These are phyloP conservation scores for Rhodotorula mucilaginosa DNA, from an alignment of 1,284 basidiomycete species.

Conservation along the genomic window DNA sequence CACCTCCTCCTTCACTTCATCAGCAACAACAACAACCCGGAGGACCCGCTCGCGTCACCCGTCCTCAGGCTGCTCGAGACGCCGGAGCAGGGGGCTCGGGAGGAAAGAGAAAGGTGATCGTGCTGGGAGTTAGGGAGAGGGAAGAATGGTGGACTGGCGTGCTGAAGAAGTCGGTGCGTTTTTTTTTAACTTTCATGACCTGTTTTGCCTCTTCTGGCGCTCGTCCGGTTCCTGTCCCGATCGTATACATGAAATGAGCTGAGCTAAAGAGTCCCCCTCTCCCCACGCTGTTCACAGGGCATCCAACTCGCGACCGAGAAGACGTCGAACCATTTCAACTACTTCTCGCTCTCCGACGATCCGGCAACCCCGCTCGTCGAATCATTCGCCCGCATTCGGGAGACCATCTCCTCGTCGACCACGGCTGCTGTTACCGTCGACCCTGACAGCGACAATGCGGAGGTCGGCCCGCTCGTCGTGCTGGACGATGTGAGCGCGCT, in stretches of 20 bases:
- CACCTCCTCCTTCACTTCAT: neutral
- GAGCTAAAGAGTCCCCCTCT: too few relatives aligned
- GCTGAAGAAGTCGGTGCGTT: constrained; percentile 33
- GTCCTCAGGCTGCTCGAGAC: neutral
- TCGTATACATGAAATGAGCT: too few relatives aligned
- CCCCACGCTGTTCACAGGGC: too few relatives aligned
- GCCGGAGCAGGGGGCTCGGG: neutral
- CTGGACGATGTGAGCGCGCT: constrained; percentile 38
- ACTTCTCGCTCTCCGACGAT: constrained; percentile 1
- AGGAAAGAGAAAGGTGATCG: constrained; percentile 12
- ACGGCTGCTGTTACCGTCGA: neutral
- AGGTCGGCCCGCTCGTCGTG: constrained; percentile 28
- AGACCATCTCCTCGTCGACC: neutral
- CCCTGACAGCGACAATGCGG: neutral
- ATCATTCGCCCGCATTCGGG: neutral
- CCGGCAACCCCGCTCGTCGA: neutral
- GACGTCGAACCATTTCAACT: constrained; percentile 21
- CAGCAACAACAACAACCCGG: too few relatives aligned
- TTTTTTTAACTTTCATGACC: neutral
- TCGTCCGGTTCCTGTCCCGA: too few relatives aligned
- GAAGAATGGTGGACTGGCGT: constrained; percentile 31
- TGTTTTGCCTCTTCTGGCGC: neutral
- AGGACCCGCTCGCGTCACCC: neutral
- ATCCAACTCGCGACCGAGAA: constrained; percentile 34
- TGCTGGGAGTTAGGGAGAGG: constrained; percentile 33